Conservation (phyloP, 352 stramenopile genomes). For the Thraustotheca clavata region DNA sequence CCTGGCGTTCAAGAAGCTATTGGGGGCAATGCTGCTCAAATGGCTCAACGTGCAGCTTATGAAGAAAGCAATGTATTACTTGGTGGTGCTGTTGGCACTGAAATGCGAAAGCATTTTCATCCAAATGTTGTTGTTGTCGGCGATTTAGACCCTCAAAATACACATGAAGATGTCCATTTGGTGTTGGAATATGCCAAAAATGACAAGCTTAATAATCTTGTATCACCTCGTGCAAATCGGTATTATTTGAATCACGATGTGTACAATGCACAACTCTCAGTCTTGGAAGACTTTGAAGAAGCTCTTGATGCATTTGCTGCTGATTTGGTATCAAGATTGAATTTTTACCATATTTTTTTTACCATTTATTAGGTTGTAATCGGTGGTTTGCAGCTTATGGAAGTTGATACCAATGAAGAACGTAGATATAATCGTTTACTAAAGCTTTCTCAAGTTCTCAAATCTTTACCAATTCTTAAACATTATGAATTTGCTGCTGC, state of each 20-base stretch:
- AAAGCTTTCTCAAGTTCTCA: constrained; percentile 57
- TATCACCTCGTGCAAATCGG: constrained; percentile 60
- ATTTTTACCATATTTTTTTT: not conserved
- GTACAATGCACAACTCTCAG: constrained; percentile 68
- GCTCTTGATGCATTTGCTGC: constrained; percentile 47
- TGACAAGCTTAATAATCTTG: constrained; percentile 49
- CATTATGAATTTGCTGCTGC: constrained; percentile 81
- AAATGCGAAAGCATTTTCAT: constrained; percentile 64
- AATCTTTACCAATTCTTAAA: constrained; percentile 49
- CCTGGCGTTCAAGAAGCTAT: constrained; percentile 52
- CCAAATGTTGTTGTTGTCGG: constrained; percentile 56
- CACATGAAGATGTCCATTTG: constrained; percentile 70
- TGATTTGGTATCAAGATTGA: constrained; percentile 30
- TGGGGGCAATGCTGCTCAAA: constrained; percentile 69
- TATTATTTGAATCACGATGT: constrained; percentile 85
- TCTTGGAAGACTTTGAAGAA: constrained; percentile 67
- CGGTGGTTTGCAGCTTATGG: constrained; percentile 74
- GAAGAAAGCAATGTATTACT: constrained; percentile 66
- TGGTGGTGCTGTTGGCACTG: constrained; percentile 61
- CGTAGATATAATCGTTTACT: constrained; percentile 41
- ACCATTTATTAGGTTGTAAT: constrained; percentile 38
- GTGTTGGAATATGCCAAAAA: constrained; percentile 70
- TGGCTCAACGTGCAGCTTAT: constrained; percentile 57
- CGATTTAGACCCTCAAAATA: constrained; percentile 38
- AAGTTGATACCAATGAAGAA: constrained; percentile 61